Conservation (phyloP, 768 basidiomycete genomes). For the Clavulina sp. region DNA sequence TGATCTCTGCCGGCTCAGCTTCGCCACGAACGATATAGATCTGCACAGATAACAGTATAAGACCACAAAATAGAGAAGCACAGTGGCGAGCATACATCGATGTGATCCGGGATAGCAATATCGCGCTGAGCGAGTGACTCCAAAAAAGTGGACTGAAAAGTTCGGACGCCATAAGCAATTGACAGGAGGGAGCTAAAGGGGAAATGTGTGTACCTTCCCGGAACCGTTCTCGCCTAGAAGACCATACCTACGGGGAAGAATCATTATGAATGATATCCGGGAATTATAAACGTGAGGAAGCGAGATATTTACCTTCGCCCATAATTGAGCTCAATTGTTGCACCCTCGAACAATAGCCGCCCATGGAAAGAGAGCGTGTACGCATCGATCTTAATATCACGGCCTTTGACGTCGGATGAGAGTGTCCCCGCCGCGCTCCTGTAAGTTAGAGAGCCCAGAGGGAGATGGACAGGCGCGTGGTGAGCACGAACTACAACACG, state of each 20-base stretch:
- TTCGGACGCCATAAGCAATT: not conserved
- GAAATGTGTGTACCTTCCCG: conserved; percentile 76
- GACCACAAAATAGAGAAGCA: not conserved
- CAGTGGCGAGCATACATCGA: conserved; percentile 36
- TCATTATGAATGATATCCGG: not conserved
- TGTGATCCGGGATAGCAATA: conserved; percentile 82
- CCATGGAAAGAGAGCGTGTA: conserved; percentile 97
- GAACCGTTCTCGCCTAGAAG: conserved; percentile 93
- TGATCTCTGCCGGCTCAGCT: conserved; percentile 86
- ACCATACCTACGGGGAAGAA: conserved; percentile 40
- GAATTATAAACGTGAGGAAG: not conserved
- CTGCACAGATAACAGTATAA: conserved; percentile 12
- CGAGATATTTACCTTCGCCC: conserved; percentile 38
- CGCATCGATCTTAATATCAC: conserved; percentile 94
- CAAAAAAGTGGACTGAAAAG: conserved; percentile 72
- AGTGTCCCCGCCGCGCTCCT: conserved; percentile 87
- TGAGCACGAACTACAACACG: not conserved
- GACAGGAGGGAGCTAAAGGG: not conserved
- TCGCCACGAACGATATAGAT: conserved; percentile 95
- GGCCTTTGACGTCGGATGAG: conserved; percentile 76
- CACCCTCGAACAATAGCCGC: conserved; percentile 50
- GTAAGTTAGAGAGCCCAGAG: conserved; percentile 4
- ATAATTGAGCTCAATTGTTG: conserved; percentile 67
- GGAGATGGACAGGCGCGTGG: conserved; percentile 1
- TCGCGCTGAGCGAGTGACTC: conserved; percentile 92